Conservation (phyloP, 163 green algal genomes). For the Trebouxiophyceae sp. region DNA sequence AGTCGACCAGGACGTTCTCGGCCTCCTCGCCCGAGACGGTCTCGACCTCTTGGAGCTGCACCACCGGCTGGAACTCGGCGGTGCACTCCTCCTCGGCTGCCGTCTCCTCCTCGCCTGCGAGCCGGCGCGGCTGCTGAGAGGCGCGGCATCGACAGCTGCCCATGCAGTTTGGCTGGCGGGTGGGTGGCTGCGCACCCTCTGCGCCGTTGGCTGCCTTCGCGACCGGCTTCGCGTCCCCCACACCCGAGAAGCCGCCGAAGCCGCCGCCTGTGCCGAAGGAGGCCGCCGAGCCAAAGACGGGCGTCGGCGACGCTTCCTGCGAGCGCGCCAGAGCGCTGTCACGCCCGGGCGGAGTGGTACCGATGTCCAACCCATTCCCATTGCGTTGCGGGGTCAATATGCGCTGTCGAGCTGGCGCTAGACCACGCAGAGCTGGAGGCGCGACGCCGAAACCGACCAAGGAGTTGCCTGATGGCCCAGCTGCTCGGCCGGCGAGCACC, state of each 20-base stretch:
- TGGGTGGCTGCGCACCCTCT: too few relatives aligned
- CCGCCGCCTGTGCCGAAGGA: constrained; percentile 48
- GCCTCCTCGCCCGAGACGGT: constrained; percentile 90
- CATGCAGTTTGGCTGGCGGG: too few relatives aligned
- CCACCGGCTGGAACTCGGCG: constrained; percentile 88
- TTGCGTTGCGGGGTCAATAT: too few relatives aligned
- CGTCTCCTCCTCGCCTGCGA: constrained; percentile 24
- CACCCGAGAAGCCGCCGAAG: constrained; percentile 57
- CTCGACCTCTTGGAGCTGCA: constrained; percentile 94
- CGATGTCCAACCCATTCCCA: too few relatives aligned
- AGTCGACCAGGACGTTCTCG: constrained; percentile 80
- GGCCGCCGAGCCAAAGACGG: constrained; percentile 54
- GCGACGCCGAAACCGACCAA: too few relatives aligned
- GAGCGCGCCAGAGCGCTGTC: too few relatives aligned
- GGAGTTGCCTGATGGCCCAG: too few relatives aligned
- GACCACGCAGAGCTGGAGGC: too few relatives aligned
- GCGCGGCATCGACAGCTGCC: constrained; percentile 16
- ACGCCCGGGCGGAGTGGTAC: too few relatives aligned
- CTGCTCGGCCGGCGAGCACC: too few relatives aligned
- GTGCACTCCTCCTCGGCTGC: constrained; percentile 62
- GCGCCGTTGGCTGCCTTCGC: background rate
- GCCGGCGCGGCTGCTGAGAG: background rate
- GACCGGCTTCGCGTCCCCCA: constrained; percentile 10
- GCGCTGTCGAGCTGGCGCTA: too few relatives aligned
- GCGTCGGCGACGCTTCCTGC: constrained; percentile 34